Evolutionary conservation across 441 rosid genomes (phyloP), one percentile per base, ranked within the genome.

Genomic region (Aquilaria agallochum): DNA sequence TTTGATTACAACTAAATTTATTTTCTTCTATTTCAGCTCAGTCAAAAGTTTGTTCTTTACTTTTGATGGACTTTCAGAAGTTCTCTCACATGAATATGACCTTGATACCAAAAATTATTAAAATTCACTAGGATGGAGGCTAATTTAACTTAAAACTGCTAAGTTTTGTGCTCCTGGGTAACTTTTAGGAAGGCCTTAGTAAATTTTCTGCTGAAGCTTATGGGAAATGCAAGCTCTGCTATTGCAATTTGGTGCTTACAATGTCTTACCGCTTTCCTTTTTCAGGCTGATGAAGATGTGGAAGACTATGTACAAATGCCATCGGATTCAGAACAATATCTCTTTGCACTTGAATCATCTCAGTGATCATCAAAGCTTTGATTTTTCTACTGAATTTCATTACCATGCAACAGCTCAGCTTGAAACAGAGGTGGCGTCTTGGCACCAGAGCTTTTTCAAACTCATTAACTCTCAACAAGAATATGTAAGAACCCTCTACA

Each of bases 291-390:
- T 71, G 68, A 90, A 74, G 58, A 77, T 82, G 85, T 94, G 97
- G 99, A 84, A 74, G 62, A 80, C 73, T 59, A 94, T 94, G 96
- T 80, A 74, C 45, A 89, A 84, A 66, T 87, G 94, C 58, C 96
- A 91, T 73, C 90, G 83, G 78, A 70, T 75, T 69, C 99, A 94
- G 70, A 79, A 80, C 63, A 83, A 85, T 59, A 87, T 94, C 55
- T 84, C 96, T n/a, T 82, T 75, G 80, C 84, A 83, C 51, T 64
- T 94, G 73, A 84, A 82, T 76, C 78, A 82, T 73, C 82, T 90
- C 54, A 59, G 72, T 33, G 88, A 79, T 57, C 61, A 72, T 69
- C 83, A 78, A 66, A 66, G 48, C 65, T 55, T 77, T 55, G 85
- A 82, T 67, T 76, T 80, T 56, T 81, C 89, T 66, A 83, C 96